phyloP scores from a whole-genome alignment of 805 yeast species.

The Candida parachauliodes region DNA sequence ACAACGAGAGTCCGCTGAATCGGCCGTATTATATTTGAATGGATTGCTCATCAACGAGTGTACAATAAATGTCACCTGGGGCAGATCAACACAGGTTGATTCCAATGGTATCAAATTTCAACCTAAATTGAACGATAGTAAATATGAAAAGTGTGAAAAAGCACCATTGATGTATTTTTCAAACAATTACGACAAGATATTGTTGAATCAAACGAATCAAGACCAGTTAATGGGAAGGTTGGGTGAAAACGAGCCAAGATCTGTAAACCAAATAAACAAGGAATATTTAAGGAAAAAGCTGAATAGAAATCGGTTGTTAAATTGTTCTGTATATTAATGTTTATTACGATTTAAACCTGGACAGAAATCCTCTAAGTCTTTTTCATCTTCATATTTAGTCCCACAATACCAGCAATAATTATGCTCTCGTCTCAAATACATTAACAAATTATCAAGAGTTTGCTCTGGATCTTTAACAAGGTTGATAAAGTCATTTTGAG shows the following conservation, averaged over 20 bases:
- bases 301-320: slow-evolving; percentile 11
- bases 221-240: slow-evolving; percentile 9
- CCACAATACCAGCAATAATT: slow-evolving; percentile 54
- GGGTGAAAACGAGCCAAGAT: slow-evolving; percentile 14
- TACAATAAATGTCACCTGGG: slow-evolving; percentile 30
- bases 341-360: slow-evolving; percentile 48
- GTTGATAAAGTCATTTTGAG: background rate
- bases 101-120: background rate
- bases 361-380: slow-evolving; percentile 41
- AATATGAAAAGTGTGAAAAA: slow-evolving; percentile 12
- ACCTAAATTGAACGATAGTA: slow-evolving; percentile 1
- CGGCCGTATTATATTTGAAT: slow-evolving; percentile 31
- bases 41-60: slow-evolving; percentile 28
- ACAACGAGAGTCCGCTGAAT: slow-evolving; percentile 33
- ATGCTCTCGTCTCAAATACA: slow-evolving; percentile 36
- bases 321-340: slow-evolving; percentile 22
- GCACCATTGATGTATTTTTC: slow-evolving; percentile 20
- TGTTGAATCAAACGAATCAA: slow-evolving; percentile 18
- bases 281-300: slow-evolving; percentile 14
- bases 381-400: slow-evolving; percentile 25
- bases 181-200: slow-evolving; percentile 12
- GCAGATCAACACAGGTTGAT: slow-evolving; percentile 13
- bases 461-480: slow-evolving; percentile 16
- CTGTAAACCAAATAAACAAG: slow-evolving; percentile 17
- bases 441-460: slow-evolving; percentile 28